A percentile compares a stretch with the other conserved stretches of the same genome.
phyloP scores from a whole-genome alignment of 1,284 basidiomycete genomes.

The Ceratobasidium theobromae region DNA sequence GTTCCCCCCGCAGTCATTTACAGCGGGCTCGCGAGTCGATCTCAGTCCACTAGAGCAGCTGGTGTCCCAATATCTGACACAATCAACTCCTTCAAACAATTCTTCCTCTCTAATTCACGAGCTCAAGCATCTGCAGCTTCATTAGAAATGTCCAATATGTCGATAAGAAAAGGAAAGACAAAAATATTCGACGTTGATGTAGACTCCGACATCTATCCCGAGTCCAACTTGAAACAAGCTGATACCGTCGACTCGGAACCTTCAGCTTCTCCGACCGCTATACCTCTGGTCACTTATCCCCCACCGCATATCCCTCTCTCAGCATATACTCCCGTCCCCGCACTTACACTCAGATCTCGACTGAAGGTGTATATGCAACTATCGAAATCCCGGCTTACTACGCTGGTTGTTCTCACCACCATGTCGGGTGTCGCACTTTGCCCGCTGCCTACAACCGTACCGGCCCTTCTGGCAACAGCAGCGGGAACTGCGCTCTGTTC shows the following conservation, averaged over 20 bases:
- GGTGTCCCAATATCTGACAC: background rate
- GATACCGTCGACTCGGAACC: background rate
- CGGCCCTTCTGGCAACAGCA: constrained; percentile 83
- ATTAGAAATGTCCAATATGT: constrained; percentile 28
- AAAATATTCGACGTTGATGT: constrained; percentile 23
- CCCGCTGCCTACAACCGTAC: constrained; percentile 78
- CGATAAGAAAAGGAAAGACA: constrained; percentile 6
- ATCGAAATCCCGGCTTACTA: constrained; percentile 84
- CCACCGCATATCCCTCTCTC: constrained; percentile 36
- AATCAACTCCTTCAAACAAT: constrained; percentile 5
- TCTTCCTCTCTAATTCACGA: constrained; percentile 24
- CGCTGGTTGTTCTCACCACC: constrained; percentile 87
- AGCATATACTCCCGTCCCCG: constrained; percentile 44
- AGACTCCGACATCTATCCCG: constrained; percentile 27
- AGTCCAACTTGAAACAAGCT: background rate
- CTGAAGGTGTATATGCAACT: constrained; percentile 77
- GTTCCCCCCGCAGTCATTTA: background rate
- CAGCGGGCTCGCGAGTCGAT: background rate
- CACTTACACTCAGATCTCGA: constrained; percentile 58
- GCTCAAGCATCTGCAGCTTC: constrained; percentile 10
- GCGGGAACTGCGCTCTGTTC: constrained; percentile 89
- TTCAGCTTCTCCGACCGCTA: constrained; percentile 5
- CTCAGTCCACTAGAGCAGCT: constrained; percentile 10
- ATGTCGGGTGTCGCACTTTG: constrained; percentile 94
- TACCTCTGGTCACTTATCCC: constrained; percentile 33